Evolutionary conservation across 257 asterid genomes (phyloP), one percentile per base, ranked within the genome.

Genomic region (Salvia splendens): DNA sequence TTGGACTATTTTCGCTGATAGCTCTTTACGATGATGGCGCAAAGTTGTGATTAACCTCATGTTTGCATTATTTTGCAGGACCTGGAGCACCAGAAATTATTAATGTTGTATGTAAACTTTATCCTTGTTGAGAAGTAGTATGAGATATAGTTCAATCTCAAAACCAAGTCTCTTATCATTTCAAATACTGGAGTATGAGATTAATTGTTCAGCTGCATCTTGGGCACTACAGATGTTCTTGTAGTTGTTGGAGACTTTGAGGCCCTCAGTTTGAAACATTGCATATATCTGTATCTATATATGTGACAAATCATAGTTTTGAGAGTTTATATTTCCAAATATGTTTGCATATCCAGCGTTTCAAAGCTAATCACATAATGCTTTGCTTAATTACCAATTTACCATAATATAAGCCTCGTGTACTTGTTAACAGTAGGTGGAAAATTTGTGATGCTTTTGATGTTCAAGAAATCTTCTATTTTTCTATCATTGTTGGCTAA

Each of bases 61-160:
- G 12, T 24, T 24, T 28, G 30, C 32, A 8, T 69, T 0, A 12
- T 48, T 61, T 55, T 69, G 79, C 81, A 84, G 89, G 92, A 62
- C 81, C 89, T 41, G 92, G 79, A 67, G 92, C 92, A 53, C 92
- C 93, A 2, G 54, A 69, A 15, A 66, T 84, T 61, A 54, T 86
- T 58, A 86, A 84, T 68, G 89, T 78, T 66, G 92, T 86, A 81
- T 6, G 86, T 73, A 55, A 14, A 61, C 61, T 48, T 51, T 70
- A 49, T 57, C 48, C 43, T 55, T 36, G 36, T 42, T 24, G 3
- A 48, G 20, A n/a, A 52, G 45, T 24, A 52, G 45, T 24, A 24
- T 24, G 30, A 24, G 1, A 24, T 24, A 24, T 24, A 24, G 30
- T 24, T 24, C 30, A 24, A 24, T 24, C 30, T 24, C 30, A 24